Conservation (phyloP, 768 basidiomycete genomes). For the Hygrophoropsis aurantiaca region DNA sequence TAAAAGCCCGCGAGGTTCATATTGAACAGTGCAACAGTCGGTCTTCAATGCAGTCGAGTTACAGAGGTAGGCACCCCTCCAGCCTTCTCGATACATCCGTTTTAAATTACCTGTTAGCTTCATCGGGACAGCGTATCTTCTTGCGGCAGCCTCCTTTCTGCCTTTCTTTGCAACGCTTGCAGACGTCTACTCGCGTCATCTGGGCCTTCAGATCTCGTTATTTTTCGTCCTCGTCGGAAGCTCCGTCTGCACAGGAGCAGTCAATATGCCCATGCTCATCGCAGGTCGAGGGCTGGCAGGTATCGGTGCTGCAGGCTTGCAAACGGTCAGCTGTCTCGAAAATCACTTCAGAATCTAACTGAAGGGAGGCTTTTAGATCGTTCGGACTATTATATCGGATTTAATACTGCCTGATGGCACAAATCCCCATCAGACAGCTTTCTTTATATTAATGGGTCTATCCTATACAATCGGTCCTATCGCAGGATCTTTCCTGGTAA, state of each 20-base stretch:
- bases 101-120: constrained; percentile 27
- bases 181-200: constrained; percentile 51
- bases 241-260: constrained; percentile 45
- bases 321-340: constrained; percentile 23
- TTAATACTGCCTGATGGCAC: constrained; percentile 41
- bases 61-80: constrained; percentile 17
- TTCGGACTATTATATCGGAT: constrained; percentile 46
- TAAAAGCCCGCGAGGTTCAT: neutral
- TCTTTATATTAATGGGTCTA: constrained; percentile 42
- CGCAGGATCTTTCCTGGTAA: constrained; percentile 39
- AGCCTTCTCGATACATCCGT: neutral
- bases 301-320: constrained; percentile 45
- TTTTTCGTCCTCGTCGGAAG: constrained; percentile 47
- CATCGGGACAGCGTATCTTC: constrained; percentile 50
- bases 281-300: constrained; percentile 50
- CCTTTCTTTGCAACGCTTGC: constrained; percentile 50
- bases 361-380: constrained; percentile 26
- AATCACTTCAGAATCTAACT: too few relatives aligned
- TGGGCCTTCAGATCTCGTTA: constrained; percentile 44
- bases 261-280: constrained; percentile 45
- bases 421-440: constrained; percentile 39
- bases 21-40: constrained; percentile 14
- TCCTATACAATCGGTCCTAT: constrained; percentile 45
- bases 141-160: constrained; percentile 53
- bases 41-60: constrained; percentile 27